phyloP scores from a whole-genome alignment of 2,329 filamentous ascomycete species.

The Trichophaea hybrida region DNA sequence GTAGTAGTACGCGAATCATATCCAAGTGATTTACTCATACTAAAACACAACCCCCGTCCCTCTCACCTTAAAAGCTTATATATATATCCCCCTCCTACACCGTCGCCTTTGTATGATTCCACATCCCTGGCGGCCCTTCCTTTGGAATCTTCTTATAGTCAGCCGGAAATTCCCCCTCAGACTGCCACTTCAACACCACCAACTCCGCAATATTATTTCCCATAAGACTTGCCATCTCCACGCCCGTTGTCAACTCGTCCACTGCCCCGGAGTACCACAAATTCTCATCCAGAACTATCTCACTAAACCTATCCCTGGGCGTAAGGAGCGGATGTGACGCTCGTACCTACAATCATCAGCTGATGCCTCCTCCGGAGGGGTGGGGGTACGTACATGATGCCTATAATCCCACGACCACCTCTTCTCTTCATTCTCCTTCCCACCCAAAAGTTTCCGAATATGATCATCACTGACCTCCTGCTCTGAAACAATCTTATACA shows the following conservation, averaged over 20 bases:
- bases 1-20: no score
- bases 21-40: no score
- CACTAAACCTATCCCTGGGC: slow-evolving; percentile 68
- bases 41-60: no score
- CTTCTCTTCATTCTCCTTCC: background rate
- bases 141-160: background rate
- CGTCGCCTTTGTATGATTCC: no score
- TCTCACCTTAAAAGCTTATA: no score
- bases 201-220: slow-evolving; percentile 72
- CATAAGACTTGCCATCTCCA: slow-evolving; percentile 90
- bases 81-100: no score
- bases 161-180: slow-evolving; percentile 9
- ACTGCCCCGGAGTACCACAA: slow-evolving; percentile 63
- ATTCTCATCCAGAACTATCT: slow-evolving; percentile 49
- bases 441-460: slow-evolving; percentile 10
- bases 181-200: slow-evolving; percentile 47
- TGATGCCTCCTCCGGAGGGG: no score
- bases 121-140: no score
- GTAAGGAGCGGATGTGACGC: slow-evolving; percentile 9
- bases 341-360: slow-evolving; percentile 4
- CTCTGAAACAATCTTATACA: slow-evolving; percentile 38
- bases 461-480: slow-evolving; percentile 29
- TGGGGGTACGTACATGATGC: slow-evolving; percentile 17
- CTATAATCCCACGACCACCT: slow-evolving; percentile 21
- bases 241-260: slow-evolving; percentile 86